phyloP scores from a whole-genome alignment of 306 rosid species.

The Vigna hirtella region DNA sequence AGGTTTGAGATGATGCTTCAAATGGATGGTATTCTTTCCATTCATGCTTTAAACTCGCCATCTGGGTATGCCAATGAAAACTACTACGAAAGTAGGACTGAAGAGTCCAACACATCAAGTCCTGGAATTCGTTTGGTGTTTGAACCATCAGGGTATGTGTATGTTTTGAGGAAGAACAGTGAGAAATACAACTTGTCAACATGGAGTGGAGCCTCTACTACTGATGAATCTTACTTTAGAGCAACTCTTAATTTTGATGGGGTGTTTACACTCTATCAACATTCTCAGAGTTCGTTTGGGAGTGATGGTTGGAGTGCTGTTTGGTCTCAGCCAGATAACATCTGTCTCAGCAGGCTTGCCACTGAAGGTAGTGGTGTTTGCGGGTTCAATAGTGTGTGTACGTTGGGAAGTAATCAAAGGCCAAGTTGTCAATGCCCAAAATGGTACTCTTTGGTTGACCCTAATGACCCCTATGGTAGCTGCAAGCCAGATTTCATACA shows the following conservation, averaged over 20 bases:
- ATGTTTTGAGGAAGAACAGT: constrained; percentile 34
- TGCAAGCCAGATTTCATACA: constrained; percentile 54
- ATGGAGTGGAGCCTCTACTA: neutral
- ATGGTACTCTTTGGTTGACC: constrained; percentile 47
- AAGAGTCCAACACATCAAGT: constrained; percentile 14
- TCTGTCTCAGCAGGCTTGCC: neutral
- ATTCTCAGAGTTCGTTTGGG: constrained; percentile 33
- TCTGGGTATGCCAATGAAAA: constrained; percentile 34
- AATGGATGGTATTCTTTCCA: constrained; percentile 49
- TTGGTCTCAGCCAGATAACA: constrained; percentile 47
- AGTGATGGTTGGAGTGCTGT: constrained; percentile 41
- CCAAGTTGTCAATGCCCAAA: constrained; percentile 51
- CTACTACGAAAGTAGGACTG: constrained; percentile 39
- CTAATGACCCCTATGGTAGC: constrained; percentile 42
- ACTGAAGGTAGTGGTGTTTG: constrained; percentile 40
- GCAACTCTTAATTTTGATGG: constrained; percentile 61
- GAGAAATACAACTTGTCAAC: constrained; percentile 2
- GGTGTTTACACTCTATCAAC: constrained; percentile 40
- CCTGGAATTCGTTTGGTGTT: constrained; percentile 47
- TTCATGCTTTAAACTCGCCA: constrained; percentile 51
- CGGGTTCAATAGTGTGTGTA: constrained; percentile 51
- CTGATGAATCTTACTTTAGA: constrained; percentile 37
- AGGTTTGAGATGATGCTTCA: constrained; percentile 49
- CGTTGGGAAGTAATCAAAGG: constrained; percentile 32
- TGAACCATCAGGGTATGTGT: constrained; percentile 42